phyloP scores from a whole-genome alignment of 2,329 filamentous ascomycete species.

The Delphinella strobiligena region DNA sequence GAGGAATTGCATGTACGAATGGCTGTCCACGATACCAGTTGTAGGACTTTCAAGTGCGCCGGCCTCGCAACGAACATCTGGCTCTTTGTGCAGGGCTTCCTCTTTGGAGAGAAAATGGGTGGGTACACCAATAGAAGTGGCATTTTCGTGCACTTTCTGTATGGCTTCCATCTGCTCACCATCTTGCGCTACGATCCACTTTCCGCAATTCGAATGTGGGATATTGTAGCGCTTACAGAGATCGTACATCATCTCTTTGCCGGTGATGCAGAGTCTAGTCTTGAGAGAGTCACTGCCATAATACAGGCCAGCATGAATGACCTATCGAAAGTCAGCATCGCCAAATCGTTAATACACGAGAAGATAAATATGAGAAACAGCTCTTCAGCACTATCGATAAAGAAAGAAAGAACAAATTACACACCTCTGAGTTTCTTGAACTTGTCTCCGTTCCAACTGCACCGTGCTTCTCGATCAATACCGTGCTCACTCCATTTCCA shows the following conservation, averaged over 20 bases:
- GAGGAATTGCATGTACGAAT: conserved; percentile 71
- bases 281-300: conserved; percentile 70
- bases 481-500: conserved; percentile 48
- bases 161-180: conserved; percentile 52
- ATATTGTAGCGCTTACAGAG: conserved; percentile 60
- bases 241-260: conserved; percentile 64
- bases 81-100: conserved; percentile 56
- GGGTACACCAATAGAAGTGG: conserved; percentile 49
- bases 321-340: conserved; percentile 30
- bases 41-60: conserved; percentile 74
- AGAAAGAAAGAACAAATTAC: neutral
- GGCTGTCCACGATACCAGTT: conserved; percentile 85
- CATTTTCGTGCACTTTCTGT: conserved; percentile 45
- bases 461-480: conserved; percentile 70
- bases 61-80: conserved; percentile 57
- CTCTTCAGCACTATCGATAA: neutral
- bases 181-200: conserved; percentile 91
- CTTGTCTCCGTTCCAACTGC: conserved; percentile 74
- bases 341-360: neutral
- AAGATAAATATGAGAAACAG: neutral
- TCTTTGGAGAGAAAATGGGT: conserved; percentile 53
- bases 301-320: conserved; percentile 92
- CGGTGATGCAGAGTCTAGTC: conserved; percentile 67
- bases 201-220: conserved; percentile 63
- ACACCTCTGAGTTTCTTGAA: conserved; percentile 74